Base-by-base conservation (phyloP, 441 rosid species). In the Gossypium lobatum region DNA sequence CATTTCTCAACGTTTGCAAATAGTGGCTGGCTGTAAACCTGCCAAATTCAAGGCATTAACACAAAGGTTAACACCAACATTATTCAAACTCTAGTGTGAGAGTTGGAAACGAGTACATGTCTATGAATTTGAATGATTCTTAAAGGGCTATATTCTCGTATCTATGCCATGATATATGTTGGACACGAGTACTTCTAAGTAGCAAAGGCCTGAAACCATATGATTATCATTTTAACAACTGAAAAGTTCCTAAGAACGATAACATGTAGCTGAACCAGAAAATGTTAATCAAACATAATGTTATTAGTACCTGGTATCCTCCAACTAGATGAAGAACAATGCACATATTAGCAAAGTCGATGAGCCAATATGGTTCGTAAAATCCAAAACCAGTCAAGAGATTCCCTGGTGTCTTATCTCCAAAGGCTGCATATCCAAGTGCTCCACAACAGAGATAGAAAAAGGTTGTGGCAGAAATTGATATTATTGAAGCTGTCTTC, bases 401-500 rank as follows among this genome's bases (percentile, higher is more conserved):
- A 80, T 91, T 93, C 54, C 97, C 98, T 0, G 97, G 97, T 0
- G 94, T 88, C 0, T 53, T 28, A 39, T 83, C 78, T 16, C 97
- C 97, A 39, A 93, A 91, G 21, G 98, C 93, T 16, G 98, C 98
- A 63, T 91, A 93, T 20, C 98, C 97, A 2, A 90, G 83, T 80
- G 92, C 88, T 66, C 90, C 98, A 63, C 97, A 93, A 59, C 86
- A 86, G 31, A 91, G 78, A 77, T 86, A 93, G 82, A 93, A 91
- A 79, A 86, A 85, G n/a, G 93, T 91, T 46, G 86, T 86, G 6
- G 87, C 54, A 62, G 77, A 57, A 63, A 93, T 71, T 28, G 95
- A 81, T 42, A 75, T 62, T 54, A 53, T 14, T 0, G 97, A 89
- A 4, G 90, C 97, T 68, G 78, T 90, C 83, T 89, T 91, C 93